Percentiles rank a stretch among this genome's conserved stretches.
Conservation (phyloP, 2,329 filamentous ascomycete genomes). For the Beauveria sp. region DNA sequence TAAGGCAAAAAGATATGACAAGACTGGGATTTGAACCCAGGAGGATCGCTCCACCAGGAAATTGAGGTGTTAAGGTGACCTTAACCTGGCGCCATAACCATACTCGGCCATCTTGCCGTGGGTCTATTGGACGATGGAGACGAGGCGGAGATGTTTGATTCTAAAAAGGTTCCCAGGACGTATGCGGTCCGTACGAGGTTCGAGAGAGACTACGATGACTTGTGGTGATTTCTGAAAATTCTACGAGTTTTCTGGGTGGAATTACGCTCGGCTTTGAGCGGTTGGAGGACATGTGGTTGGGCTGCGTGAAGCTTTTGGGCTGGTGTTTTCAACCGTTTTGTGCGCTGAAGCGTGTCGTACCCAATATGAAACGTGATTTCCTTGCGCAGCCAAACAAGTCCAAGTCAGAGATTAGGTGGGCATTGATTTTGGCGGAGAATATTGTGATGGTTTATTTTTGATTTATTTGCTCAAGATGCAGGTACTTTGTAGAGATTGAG, state of each 20-base stretch:
- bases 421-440: no score
- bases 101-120: conserved; percentile 27
- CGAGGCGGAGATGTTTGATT: not conserved
- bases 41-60: conserved; percentile 29
- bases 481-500: no score
- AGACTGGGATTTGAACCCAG: conserved; percentile 30
- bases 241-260: not conserved
- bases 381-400: no score
- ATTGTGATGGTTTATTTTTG: no score
- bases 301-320: not conserved
- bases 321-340: not conserved
- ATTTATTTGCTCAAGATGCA: no score
- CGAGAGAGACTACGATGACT: not conserved
- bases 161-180: not conserved
- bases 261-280: no score
- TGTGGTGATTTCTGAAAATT: not conserved
- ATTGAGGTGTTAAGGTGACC: conserved; percentile 22
- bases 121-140: conserved; percentile 3
- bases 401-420: no score
- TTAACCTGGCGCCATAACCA: conserved; percentile 31
- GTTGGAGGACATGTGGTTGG: not conserved
- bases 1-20: conserved; percentile 18
- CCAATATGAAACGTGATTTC: not conserved
- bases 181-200: not conserved
- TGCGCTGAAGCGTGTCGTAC: not conserved